A percentile compares a stretch with the other conserved stretches of the same genome.
These are phyloP conservation scores for Macrocybe gigantea DNA, from an alignment of 768 basidiomycete species.

Conservation along the genomic window DNA sequence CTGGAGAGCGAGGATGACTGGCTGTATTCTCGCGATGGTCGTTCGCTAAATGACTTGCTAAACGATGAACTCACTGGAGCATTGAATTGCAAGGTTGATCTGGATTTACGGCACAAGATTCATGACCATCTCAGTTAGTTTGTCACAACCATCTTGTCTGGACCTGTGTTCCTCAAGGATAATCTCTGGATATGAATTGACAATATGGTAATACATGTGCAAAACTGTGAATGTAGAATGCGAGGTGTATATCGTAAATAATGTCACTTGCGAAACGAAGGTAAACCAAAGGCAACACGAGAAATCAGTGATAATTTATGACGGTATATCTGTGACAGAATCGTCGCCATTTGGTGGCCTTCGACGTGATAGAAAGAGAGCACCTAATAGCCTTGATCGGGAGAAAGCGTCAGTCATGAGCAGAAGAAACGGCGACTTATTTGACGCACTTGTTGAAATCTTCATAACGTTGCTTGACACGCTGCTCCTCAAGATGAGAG, in stretches of 20 bases:
- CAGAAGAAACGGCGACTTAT: too few relatives aligned
- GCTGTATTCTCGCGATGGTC: constrained; percentile 71
- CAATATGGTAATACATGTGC: too few relatives aligned
- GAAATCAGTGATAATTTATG: not conserved
- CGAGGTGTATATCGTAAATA: too few relatives aligned
- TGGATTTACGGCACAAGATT: constrained; percentile 17
- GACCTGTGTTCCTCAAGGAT: too few relatives aligned
- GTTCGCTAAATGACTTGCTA: constrained; percentile 53
- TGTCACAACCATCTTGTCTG: not conserved
- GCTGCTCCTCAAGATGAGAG: constrained; percentile 30
- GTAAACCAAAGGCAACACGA: constrained; percentile 7
- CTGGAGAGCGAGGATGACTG: constrained; percentile 49
- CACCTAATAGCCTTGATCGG: constrained; percentile 49
- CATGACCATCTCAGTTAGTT: constrained; percentile 9
- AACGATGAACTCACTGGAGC: constrained; percentile 55
- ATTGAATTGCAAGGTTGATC: constrained; percentile 23
- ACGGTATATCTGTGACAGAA: constrained; percentile 1
- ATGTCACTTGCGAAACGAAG: too few relatives aligned
- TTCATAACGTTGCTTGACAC: constrained; percentile 57
- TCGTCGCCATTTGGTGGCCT: constrained; percentile 22
- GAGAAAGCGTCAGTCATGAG: too few relatives aligned
- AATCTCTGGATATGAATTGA: too few relatives aligned
- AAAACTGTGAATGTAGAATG: too few relatives aligned
- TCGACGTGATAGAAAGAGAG: constrained; percentile 59
- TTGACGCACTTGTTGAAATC: constrained; percentile 49